Evolutionary conservation across 495 filamentous ascomycete species (phyloP).

Genomic region (Hyaloscypha finlandica): DNA sequence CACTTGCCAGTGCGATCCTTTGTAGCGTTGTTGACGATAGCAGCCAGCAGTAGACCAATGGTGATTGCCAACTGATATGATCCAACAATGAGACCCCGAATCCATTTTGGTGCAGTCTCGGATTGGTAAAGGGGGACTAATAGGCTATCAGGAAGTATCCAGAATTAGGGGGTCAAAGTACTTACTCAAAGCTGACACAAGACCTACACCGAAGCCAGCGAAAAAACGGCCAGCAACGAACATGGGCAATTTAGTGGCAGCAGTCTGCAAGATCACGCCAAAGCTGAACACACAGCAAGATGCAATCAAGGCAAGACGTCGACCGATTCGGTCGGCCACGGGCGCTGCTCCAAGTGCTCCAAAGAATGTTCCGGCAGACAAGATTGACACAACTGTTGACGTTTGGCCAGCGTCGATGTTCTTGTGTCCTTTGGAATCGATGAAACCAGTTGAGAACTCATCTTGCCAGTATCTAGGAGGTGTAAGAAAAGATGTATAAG

Average conservation of each 20-base stretch:
- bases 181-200: conserved; percentile 70
- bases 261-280: conserved; percentile 78
- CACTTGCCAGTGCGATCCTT: conserved; percentile 48
- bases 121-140: conserved; percentile 83
- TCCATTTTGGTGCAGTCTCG: conserved; percentile 82
- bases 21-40: conserved; percentile 75
- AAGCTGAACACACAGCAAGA: conserved; percentile 69
- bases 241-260: conserved; percentile 62
- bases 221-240: conserved; percentile 79
- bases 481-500: neutral
- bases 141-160: neutral
- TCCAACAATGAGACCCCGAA: conserved; percentile 82
- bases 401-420: conserved; percentile 61
- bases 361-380: conserved; percentile 90
- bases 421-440: conserved; percentile 52
- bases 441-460: conserved; percentile 68
- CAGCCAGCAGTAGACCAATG: conserved; percentile 77
- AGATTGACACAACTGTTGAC: conserved; percentile 77
- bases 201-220: conserved; percentile 79
- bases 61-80: conserved; percentile 87
- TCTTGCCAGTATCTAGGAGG: conserved; percentile 52
- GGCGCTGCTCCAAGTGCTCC: conserved; percentile 69
- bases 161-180: neutral
- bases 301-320: conserved; percentile 66
- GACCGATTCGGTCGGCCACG: conserved; percentile 71